A percentile compares a stretch with the other conserved stretches of the same genome.
Evolutionary conservation across 306 rosid species (phyloP).

Genomic region (Cajanus cajan): DNA sequence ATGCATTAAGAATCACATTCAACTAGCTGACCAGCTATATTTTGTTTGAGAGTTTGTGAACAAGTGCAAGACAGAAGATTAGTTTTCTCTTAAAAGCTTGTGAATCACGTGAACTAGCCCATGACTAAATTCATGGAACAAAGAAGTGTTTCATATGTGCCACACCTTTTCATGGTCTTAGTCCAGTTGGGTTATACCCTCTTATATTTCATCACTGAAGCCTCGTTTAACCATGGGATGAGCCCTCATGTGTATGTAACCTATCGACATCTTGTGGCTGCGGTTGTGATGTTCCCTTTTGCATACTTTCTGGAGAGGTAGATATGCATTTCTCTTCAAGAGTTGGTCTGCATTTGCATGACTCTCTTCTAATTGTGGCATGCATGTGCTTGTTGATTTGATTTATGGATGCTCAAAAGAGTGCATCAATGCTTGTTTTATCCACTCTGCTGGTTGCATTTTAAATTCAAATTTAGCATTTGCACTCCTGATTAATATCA

Average conservation of each 20-base stretch:
- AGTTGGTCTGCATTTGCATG: neutral
- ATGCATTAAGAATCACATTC: conserved; percentile 44
- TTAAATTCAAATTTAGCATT: neutral
- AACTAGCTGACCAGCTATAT: conserved; percentile 10
- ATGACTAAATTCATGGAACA: conserved; percentile 31
- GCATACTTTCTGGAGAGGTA: conserved; percentile 86
- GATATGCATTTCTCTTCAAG: neutral
- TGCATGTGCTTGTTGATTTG: conserved; percentile 9
- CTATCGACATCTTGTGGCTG: conserved; percentile 63
- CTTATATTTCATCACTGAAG: conserved; percentile 61
- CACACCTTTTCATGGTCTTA: conserved; percentile 65
- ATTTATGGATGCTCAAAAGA: neutral
- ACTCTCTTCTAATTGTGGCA: neutral
- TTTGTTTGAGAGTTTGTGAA: conserved; percentile 25
- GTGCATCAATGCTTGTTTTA: neutral
- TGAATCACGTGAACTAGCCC: neutral
- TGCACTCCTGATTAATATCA: neutral
- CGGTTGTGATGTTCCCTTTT: conserved; percentile 58
- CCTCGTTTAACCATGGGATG: conserved; percentile 92
- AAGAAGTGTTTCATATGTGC: conserved; percentile 15
- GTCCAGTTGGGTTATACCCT: conserved; percentile 58
- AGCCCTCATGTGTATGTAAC: conserved; percentile 80
- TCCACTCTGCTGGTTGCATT: neutral
- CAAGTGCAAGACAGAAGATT: neutral
- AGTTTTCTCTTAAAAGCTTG: neutral